Evolutionary conservation across 1,139 yeast species (phyloP).

Genomic region (Scheffersomyces quercinus): DNA sequence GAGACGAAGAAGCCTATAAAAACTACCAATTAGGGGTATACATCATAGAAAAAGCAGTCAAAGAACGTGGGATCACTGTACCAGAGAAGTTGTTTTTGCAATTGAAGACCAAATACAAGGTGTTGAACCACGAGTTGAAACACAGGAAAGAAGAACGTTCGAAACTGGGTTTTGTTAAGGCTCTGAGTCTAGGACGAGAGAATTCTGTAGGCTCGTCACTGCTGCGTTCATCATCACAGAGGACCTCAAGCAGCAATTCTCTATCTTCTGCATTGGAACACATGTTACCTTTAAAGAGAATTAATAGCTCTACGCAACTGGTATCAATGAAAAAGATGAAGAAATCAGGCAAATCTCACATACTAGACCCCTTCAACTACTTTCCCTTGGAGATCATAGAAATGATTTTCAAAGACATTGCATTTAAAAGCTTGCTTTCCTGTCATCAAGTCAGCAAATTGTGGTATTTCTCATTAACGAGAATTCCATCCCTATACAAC

Average conservation of each 20-base stretch:
- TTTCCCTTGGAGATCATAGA: slow-evolving; percentile 35
- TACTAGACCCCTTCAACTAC: slow-evolving; percentile 28
- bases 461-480: slow-evolving; percentile 32
- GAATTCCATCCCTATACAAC: slow-evolving; percentile 28
- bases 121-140: slow-evolving; percentile 26
- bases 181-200: too few species aligned
- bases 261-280: background rate
- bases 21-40: slow-evolving; percentile 42
- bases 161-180: background rate
- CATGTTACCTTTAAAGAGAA: slow-evolving; percentile 1
- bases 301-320: background rate
- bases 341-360: background rate
- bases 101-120: slow-evolving; percentile 25
- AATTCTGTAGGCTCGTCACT: too few species aligned
- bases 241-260: background rate
- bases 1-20: slow-evolving; percentile 43
- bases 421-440: slow-evolving; percentile 19
- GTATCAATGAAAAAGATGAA: background rate
- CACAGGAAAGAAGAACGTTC: slow-evolving; percentile 5
- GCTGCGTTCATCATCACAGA: background rate
- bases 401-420: slow-evolving; percentile 24
- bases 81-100: slow-evolving; percentile 28
- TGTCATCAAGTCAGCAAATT: slow-evolving; percentile 33
- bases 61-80: slow-evolving; percentile 21
- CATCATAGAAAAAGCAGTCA: slow-evolving; percentile 25